Evolutionary conservation across 352 stramenopile genomes (phyloP).

Genomic region (Peronospora farinosa): DNA sequence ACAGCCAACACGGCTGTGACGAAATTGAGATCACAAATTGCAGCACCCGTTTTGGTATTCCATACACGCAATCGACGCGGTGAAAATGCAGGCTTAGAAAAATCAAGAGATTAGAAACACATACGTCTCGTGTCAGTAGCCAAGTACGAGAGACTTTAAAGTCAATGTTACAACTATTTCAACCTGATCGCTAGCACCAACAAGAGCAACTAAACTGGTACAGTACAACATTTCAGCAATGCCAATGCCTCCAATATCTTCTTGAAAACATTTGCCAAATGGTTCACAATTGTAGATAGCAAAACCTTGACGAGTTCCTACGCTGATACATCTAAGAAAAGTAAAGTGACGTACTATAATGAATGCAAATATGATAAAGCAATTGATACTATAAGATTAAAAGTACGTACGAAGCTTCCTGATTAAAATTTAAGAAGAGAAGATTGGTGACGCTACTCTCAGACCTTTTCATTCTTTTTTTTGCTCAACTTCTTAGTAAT

Average conservation of each 20-base stretch:
- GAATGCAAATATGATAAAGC: background rate
- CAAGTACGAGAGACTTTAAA: background rate
- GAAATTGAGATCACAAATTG: constrained; percentile 91
- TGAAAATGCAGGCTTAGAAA: constrained; percentile 79
- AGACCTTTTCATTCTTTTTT: constrained; percentile 36
- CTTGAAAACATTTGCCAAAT: constrained; percentile 86
- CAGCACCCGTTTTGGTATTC: constrained; percentile 87
- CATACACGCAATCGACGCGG: constrained; percentile 85
- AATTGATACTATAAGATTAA: background rate
- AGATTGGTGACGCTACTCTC: constrained; percentile 49
- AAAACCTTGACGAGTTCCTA: constrained; percentile 84
- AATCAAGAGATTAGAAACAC: background rate
- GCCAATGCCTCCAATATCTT: constrained; percentile 82
- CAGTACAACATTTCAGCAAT: constrained; percentile 92
- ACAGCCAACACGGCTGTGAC: constrained; percentile 85
- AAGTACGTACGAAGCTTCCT: constrained; percentile 78
- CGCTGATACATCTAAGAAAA: constrained; percentile 78
- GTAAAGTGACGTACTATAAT: no score
- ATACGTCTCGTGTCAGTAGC: no score
- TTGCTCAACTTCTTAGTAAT: no score
- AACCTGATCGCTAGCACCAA: constrained; percentile 85
- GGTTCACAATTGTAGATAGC: constrained; percentile 90
- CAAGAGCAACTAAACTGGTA: constrained; percentile 88
- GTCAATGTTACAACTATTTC: background rate
- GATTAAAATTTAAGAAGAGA: constrained; percentile 90